Evolutionary conservation across 2,329 filamentous ascomycete genomes (phyloP).

Genomic region (Dryadomyces quercivorus): DNA sequence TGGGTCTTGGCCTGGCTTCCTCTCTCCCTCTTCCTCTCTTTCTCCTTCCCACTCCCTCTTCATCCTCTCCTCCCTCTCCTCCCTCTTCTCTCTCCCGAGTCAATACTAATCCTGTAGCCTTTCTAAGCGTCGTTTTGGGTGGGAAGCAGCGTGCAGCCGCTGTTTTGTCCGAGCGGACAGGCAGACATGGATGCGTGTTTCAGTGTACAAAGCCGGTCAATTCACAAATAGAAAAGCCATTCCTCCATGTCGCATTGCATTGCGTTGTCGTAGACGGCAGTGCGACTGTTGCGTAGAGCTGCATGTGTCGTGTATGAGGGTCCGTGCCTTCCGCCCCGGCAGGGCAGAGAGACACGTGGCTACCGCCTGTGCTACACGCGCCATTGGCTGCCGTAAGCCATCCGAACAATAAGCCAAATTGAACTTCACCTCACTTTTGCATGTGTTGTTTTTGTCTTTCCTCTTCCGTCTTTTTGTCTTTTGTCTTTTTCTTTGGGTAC

Average conservation of each 20-base stretch:
- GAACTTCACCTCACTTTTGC: too few relatives aligned
- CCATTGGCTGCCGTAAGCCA: too few relatives aligned
- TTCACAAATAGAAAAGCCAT: not conserved
- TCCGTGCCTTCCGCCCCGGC: not conserved
- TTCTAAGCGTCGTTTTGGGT: slow-evolving; percentile 6
- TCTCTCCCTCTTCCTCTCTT: too few relatives aligned
- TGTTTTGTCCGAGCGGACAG: not conserved
- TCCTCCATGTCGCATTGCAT: not conserved
- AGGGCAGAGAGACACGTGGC: not conserved
- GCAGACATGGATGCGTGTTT: not conserved
- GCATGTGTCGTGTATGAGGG: not conserved
- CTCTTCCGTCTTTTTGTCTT: not conserved
- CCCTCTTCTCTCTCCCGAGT: not conserved
- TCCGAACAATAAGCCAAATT: too few relatives aligned
- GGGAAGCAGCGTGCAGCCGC: not conserved
- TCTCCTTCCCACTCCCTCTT: too few relatives aligned
- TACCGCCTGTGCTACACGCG: not conserved
- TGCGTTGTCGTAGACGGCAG: not conserved
- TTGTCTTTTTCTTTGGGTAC: too few relatives aligned
- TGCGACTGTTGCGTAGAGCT: not conserved
- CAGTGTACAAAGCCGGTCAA: slow-evolving; percentile 1
- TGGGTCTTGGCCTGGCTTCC: too few relatives aligned
- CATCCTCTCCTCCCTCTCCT: too few relatives aligned
- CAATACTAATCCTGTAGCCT: slow-evolving; percentile 7
- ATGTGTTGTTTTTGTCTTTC: too few relatives aligned